Evolutionary conservation across 163 green algal species (phyloP), one percentile per base, ranked within the genome.

Genomic region (Volvox carteri): DNA sequence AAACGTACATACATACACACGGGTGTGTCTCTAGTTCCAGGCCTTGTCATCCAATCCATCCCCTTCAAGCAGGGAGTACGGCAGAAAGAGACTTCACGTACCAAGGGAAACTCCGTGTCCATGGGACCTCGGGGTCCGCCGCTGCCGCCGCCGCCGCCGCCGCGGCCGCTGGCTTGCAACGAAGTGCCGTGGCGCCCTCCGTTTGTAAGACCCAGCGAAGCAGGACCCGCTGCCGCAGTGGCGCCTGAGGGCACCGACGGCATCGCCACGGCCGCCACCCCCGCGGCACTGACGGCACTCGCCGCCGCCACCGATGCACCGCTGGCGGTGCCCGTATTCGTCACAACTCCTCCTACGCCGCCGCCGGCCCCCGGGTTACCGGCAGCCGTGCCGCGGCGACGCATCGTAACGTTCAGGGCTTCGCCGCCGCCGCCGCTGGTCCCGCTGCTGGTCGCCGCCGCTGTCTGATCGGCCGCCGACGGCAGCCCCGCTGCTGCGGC

Each of bases 351-450:
- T 48, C 65, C 65, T 11, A 12, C 70, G 39, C 33, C 70, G 11
- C 39, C 39, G 70, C 70, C 39, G 39, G 12, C 39, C 14, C 28
- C 41, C 39, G 18, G 5, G 41, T 19, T 25, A 7, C 14, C 73
- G 18, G 39, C 39, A 28, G 39, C 70, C 39, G 39, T 11, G 3
- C 0, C 44, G 11, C 44, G n/a, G 9, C 79, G 62, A 0, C 79
- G 79, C 79, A 86, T 78, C 5, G 79, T 86, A 46, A 68, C 54
- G 62, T 86, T 86, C 30, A 86, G 79, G 16, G 37, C 52, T 16
- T 1, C 70, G 70, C 33, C n/a, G 68, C 41, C 73, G 73, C 42
- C 50, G 42, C 42, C 74, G 44, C 74, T 28, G 46, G 6, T 44
- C 7, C 42, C 37, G 37, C 37, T 35, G 39, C 37, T 41, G 70